A percentile compares a stretch with the other conserved stretches of the same genome.
Conservation (phyloP, 1,139 yeast species). For the Suhomyces ambrosiae region DNA sequence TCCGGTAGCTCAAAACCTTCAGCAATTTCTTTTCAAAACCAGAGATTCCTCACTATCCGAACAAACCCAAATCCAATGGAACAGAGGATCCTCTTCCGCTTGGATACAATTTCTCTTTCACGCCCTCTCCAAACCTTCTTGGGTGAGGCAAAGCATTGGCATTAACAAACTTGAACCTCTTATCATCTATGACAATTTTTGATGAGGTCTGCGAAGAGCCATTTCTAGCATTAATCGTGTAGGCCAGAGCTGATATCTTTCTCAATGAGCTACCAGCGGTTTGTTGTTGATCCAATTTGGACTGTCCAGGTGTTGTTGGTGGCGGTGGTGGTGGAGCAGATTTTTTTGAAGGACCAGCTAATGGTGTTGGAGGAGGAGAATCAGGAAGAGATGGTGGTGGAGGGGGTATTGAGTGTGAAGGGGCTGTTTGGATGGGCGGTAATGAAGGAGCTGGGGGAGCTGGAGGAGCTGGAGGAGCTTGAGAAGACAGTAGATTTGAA, state of each 20-base stretch:
- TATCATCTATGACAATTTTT: slow-evolving; percentile 64
- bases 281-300: slow-evolving; percentile 46
- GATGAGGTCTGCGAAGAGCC: slow-evolving; percentile 14
- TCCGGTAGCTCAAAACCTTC: background rate
- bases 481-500: too few relatives aligned
- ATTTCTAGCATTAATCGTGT: slow-evolving; percentile 46
- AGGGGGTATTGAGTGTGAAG: slow-evolving; percentile 5
- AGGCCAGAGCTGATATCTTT: slow-evolving; percentile 59
- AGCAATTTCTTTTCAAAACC: background rate
- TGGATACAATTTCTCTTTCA: slow-evolving; percentile 75
- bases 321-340: slow-evolving; percentile 20
- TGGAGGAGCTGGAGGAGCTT: slow-evolving; percentile 11
- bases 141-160: slow-evolving; percentile 79
- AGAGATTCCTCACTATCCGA: too few relatives aligned
- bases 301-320: slow-evolving; percentile 40
- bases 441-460: slow-evolving; percentile 11
- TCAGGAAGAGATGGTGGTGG: slow-evolving; percentile 16
- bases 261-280: slow-evolving; percentile 52
- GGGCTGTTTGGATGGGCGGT: slow-evolving; percentile 11
- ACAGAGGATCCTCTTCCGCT: slow-evolving; percentile 96
- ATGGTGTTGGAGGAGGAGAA: slow-evolving; percentile 13
- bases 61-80: slow-evolving; percentile 62
- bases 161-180: slow-evolving; percentile 72
- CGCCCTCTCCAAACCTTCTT: slow-evolving; percentile 62
- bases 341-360: slow-evolving; percentile 14